Conservation (phyloP, 257 asterid genomes). For the Fraxinus quadrangulata region DNA sequence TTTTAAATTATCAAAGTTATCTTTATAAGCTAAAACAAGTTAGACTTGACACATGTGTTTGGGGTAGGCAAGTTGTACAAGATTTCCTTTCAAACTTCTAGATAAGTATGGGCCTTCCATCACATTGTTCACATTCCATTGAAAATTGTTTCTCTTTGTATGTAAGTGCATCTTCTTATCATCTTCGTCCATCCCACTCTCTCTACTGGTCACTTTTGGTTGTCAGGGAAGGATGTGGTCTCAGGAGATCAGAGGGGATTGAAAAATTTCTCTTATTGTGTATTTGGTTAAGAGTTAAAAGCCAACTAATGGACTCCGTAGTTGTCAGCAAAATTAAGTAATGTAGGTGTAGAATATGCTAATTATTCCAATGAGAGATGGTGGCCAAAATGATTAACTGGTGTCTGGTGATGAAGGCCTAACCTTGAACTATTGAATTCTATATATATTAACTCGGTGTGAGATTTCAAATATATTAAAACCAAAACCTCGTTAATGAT, state of each 20-base stretch:
- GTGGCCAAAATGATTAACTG: not conserved
- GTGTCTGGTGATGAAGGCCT: not conserved
- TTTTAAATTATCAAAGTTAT: slow-evolving; percentile 19
- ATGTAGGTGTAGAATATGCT: not conserved
- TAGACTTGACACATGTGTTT: slow-evolving; percentile 4
- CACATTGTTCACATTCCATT: not conserved
- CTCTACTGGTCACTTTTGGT: not conserved
- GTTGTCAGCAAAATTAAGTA: not conserved
- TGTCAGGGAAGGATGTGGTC: too few species aligned
- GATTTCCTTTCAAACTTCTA: not conserved
- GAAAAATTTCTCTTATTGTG: not conserved
- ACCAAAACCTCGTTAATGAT: not conserved
- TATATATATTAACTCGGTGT: not conserved
- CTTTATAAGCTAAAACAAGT: slow-evolving; percentile 4
- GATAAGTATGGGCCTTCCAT: not conserved
- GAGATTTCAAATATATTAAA: not conserved
- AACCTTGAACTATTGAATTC: not conserved
- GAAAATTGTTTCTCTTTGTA: not conserved
- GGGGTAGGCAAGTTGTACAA: not conserved
- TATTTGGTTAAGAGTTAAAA: not conserved
- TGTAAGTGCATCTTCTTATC: not conserved
- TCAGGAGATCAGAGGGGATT: too few species aligned
- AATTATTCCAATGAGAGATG: not conserved
- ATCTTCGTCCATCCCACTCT: not conserved
- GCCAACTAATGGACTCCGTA: not conserved